Conservation (phyloP, 176 grass and related monocot genomes). For the Tuctoria greenei region DNA sequence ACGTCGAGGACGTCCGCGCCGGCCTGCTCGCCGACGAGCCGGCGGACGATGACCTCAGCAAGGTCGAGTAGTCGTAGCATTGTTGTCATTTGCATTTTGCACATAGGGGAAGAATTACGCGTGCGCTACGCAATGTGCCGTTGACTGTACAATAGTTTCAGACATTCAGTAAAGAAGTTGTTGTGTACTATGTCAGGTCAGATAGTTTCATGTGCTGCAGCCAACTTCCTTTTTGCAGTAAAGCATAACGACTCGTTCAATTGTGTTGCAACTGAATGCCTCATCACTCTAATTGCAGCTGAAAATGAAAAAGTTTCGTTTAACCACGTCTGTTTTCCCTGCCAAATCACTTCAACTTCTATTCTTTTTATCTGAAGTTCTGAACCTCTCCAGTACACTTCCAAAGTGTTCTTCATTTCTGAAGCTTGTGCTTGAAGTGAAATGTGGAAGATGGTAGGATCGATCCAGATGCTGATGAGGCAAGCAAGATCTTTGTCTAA, state of each 20-base stretch:
- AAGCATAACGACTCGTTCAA: neutral
- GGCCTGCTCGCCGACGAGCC: conserved; percentile 42
- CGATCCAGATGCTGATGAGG: neutral
- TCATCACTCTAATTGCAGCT: neutral
- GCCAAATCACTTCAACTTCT: no score
- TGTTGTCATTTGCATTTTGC: conserved; percentile 13
- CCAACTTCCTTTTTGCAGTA: neutral
- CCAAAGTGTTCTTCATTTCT: neutral
- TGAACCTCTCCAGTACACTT: neutral
- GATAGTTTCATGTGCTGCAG: neutral
- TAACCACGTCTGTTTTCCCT: neutral
- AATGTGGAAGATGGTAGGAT: neutral
- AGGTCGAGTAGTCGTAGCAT: conserved; percentile 31
- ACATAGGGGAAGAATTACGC: neutral
- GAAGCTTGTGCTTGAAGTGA: neutral
- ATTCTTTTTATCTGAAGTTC: neutral
- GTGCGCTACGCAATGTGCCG: neutral
- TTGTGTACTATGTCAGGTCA: neutral
- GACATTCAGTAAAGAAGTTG: no score
- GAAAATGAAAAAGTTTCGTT: neutral
- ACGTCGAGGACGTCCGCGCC: conserved; percentile 48
- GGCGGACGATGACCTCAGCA: neutral
- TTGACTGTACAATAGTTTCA: conserved; percentile 12
- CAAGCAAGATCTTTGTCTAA: neutral
- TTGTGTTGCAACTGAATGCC: no score